A percentile compares a stretch with the other conserved stretches of the same genome.
Evolutionary conservation across 768 basidiomycete species (phyloP).

Genomic region (Serendipita vermifera): DNA sequence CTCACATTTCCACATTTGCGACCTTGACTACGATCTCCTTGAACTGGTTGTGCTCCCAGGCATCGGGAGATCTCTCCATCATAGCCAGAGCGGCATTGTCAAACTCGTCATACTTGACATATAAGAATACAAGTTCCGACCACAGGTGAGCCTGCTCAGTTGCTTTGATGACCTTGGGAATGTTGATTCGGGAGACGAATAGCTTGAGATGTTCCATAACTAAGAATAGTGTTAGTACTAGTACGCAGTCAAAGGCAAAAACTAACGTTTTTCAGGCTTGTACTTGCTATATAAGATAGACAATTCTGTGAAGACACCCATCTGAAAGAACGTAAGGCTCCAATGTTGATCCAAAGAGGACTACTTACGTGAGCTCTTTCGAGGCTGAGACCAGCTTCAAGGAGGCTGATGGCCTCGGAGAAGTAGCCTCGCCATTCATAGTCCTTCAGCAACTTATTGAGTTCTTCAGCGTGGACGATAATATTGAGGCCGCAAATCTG

Average conservation of each 20-base stretch:
- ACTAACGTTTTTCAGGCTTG: constrained; percentile 77
- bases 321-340: constrained; percentile 28
- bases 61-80: constrained; percentile 97
- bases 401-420: constrained; percentile 78
- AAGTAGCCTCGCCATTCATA: constrained; percentile 91
- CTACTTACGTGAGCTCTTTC: constrained; percentile 78
- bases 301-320: constrained; percentile 97
- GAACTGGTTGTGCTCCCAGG: constrained; percentile 99
- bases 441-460: constrained; percentile 54
- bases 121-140: constrained; percentile 96
- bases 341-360: neutral
- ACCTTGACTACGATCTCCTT: constrained; percentile 95
- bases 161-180: constrained; percentile 96
- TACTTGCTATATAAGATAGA: constrained; percentile 91
- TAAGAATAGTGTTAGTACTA: constrained; percentile 23
- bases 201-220: constrained; percentile 99
- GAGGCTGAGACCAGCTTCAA: constrained; percentile 91
- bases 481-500: constrained; percentile 99
- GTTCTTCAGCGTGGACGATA: constrained; percentile 88
- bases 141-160: constrained; percentile 94
- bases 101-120: constrained; percentile 96
- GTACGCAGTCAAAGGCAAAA: constrained; percentile 9
- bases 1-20: constrained; percentile 93
- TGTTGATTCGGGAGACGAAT: constrained; percentile 92
- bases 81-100: constrained; percentile 97